Percentiles rank a stretch among this genome's conserved stretches.
Evolutionary conservation across 257 asterid genomes (phyloP).

Genomic region (Solanum chiquidenum): DNA sequence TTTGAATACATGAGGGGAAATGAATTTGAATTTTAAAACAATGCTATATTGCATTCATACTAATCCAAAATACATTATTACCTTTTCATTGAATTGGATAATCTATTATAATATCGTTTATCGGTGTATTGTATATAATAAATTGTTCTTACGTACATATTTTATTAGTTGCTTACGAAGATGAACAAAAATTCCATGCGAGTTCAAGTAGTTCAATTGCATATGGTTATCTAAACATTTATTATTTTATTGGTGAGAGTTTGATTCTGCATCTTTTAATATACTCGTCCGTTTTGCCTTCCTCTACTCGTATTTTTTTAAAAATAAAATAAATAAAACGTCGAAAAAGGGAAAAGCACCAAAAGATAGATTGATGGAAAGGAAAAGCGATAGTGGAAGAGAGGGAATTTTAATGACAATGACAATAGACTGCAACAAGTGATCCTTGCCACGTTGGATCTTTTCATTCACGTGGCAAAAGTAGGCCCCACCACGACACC

Average conservation of each 20-base stretch:
- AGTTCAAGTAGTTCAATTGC: too few species aligned
- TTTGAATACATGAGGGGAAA: neutral
- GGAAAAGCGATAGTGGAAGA: slow-evolving; percentile 24
- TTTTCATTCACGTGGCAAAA: slow-evolving; percentile 29
- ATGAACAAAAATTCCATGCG: neutral
- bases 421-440: slow-evolving; percentile 33
- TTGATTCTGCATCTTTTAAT: neutral
- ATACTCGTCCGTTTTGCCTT: neutral
- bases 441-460: slow-evolving; percentile 30
- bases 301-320: too few species aligned
- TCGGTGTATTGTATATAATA: neutral
- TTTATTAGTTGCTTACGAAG: neutral
- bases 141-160: neutral
- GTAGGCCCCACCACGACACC: slow-evolving; percentile 17
- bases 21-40: neutral
- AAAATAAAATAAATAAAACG: neutral
- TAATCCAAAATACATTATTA: neutral
- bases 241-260: too few species aligned
- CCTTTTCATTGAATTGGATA: neutral
- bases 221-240: too few species aligned
- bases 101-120: neutral
- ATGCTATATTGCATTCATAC: neutral
- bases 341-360: slow-evolving; percentile 50
- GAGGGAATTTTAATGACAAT: neutral
- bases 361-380: slow-evolving; percentile 62